These are phyloP conservation scores for Jamesozyma gamospora DNA, from an alignment of 805 yeast species.

Conservation along the genomic window DNA sequence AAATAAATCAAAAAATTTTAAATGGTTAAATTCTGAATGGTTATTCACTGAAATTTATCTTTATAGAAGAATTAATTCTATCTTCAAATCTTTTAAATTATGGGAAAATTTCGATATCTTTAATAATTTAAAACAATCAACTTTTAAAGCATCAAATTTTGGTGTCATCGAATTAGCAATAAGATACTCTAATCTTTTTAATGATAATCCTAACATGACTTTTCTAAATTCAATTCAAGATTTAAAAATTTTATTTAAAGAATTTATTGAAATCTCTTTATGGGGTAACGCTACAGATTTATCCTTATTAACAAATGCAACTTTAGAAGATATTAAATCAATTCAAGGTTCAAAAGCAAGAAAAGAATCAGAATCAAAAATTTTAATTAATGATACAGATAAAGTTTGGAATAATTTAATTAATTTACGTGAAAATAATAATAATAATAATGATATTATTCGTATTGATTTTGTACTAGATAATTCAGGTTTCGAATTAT, in stretches of 20 bases:
- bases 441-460: constrained; percentile 20
- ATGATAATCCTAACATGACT: constrained; percentile 15
- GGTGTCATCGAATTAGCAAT: constrained; percentile 79
- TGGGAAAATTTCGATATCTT: constrained; percentile 61
- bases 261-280: constrained; percentile 75
- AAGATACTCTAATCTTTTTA: constrained; percentile 40
- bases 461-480: constrained; percentile 80
- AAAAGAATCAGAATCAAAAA: constrained; percentile 67
- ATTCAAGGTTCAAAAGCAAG: constrained; percentile 87
- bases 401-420: constrained; percentile 49
- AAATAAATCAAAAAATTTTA: constrained; percentile 19
- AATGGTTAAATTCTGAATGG: constrained; percentile 91
- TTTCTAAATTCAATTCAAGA: too few relatives aligned
- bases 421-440: neutral
- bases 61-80: constrained; percentile 52
- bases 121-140: constrained; percentile 53
- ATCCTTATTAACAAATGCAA: constrained; percentile 79
- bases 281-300: constrained; percentile 99
- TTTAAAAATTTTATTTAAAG: constrained; percentile 58
- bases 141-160: constrained; percentile 61
- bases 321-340: constrained; percentile 79
- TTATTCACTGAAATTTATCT: constrained; percentile 74
- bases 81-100: constrained; percentile 31
- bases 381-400: constrained; percentile 65
- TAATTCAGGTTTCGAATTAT: constrained; percentile 92